These are phyloP conservation scores for Penicillium digitatum DNA, from an alignment of 2,329 filamentous ascomycete genomes.

Conservation along the genomic window DNA sequence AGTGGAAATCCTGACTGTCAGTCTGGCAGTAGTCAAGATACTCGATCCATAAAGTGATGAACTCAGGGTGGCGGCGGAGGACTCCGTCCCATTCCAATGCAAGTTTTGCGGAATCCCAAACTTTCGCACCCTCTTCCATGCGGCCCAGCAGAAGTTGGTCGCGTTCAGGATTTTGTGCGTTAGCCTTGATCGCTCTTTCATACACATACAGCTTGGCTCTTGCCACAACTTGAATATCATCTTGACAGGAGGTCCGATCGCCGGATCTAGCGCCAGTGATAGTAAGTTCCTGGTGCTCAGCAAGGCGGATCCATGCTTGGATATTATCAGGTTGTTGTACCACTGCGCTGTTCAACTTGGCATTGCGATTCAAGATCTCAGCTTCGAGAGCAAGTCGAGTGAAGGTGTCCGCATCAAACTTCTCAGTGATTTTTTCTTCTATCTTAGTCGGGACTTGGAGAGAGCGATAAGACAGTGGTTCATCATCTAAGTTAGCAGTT, in stretches of 20 bases:
- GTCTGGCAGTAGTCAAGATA: slow-evolving; percentile 70
- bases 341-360: slow-evolving; percentile 61
- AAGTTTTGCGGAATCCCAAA: slow-evolving; percentile 66
- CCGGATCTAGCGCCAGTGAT: slow-evolving; percentile 46
- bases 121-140: slow-evolving; percentile 67
- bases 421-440: slow-evolving; percentile 45
- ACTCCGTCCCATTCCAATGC: slow-evolving; percentile 63
- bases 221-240: slow-evolving; percentile 65
- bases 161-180: slow-evolving; percentile 46
- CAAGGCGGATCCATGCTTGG: slow-evolving; percentile 71
- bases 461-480: slow-evolving; percentile 56
- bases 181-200: slow-evolving; percentile 66
- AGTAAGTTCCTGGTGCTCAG: slow-evolving; percentile 70
- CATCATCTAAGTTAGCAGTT: slow-evolving; percentile 38
- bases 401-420: slow-evolving; percentile 37
- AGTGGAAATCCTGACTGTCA: slow-evolving; percentile 62
- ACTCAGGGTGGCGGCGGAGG: slow-evolving; percentile 53
- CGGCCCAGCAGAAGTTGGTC: slow-evolving; percentile 63
- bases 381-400: slow-evolving; percentile 42
- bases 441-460: slow-evolving; percentile 55
- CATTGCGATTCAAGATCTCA: slow-evolving; percentile 41
- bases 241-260: slow-evolving; percentile 47
- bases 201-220: slow-evolving; percentile 78
- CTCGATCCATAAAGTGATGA: slow-evolving; percentile 66
- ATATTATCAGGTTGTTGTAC: slow-evolving; percentile 64